phyloP scores from a whole-genome alignment of 306 rosid species.

The Macrotyloma uniflorum region DNA sequence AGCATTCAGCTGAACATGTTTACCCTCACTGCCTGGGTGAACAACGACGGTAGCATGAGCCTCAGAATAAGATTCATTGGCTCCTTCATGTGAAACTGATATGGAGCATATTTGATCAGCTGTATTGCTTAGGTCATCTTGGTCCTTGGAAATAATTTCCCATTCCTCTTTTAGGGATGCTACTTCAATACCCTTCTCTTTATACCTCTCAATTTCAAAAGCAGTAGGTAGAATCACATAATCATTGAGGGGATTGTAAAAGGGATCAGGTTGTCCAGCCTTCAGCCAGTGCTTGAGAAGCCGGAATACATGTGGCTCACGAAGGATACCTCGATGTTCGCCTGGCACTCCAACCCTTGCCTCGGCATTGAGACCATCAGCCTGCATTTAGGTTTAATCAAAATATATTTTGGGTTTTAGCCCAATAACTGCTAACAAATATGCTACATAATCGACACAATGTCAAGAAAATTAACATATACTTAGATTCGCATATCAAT shows the following conservation, averaged over 20 bases:
- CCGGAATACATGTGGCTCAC: slow-evolving; percentile 86
- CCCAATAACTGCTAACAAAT: background rate
- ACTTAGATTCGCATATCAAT: slow-evolving; percentile 18
- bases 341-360: slow-evolving; percentile 94
- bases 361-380: slow-evolving; percentile 88
- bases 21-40: slow-evolving; percentile 66
- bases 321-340: slow-evolving; percentile 84
- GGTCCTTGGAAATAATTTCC: slow-evolving; percentile 74
- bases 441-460: background rate
- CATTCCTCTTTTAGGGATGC: slow-evolving; percentile 91
- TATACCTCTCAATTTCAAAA: slow-evolving; percentile 68
- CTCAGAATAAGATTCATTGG: slow-evolving; percentile 51
- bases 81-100: slow-evolving; percentile 56
- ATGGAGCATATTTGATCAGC: slow-evolving; percentile 52
- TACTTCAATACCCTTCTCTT: slow-evolving; percentile 67
- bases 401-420: background rate
- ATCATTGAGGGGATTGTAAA: slow-evolving; percentile 89
- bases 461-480: background rate
- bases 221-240: slow-evolving; percentile 88
- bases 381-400: slow-evolving; percentile 55
- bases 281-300: slow-evolving; percentile 90
- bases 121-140: slow-evolving; percentile 37
- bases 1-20: slow-evolving; percentile 70
- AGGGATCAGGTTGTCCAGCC: slow-evolving; percentile 89
- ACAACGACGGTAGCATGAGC: slow-evolving; percentile 61